These are phyloP conservation scores for Blastobotrys raffinosifermentans DNA, from an alignment of 1,139 yeast genomes.

Conservation along the genomic window DNA sequence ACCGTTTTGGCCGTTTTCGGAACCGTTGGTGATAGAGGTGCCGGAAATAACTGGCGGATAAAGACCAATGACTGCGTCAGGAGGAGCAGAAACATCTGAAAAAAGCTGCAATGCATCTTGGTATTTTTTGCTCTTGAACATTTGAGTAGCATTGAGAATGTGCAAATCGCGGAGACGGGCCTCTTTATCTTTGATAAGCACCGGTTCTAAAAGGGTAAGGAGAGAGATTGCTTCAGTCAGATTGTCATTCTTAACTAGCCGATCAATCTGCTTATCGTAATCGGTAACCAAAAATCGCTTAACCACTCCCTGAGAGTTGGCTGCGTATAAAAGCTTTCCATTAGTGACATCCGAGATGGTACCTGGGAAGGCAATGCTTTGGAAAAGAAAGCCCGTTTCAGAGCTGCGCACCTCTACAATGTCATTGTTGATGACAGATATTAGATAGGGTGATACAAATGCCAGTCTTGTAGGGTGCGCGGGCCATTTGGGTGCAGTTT, in stretches of 20 bases:
- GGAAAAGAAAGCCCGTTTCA: conserved; percentile 26
- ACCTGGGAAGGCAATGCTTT: conserved; percentile 21
- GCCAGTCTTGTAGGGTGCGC: conserved; percentile 26
- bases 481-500: conserved; percentile 19
- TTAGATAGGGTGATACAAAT: conserved; percentile 30
- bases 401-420: conserved; percentile 30
- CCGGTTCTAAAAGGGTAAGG: conserved; percentile 33
- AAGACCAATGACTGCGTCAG: conserved; percentile 42
- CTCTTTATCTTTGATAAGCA: conserved; percentile 31
- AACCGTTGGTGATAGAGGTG: neutral
- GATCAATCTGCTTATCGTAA: conserved; percentile 31
- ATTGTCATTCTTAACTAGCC: conserved; percentile 18
- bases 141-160: conserved; percentile 36
- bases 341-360: conserved; percentile 14
- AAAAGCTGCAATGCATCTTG: conserved; percentile 42
- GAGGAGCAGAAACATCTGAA: conserved; percentile 52
- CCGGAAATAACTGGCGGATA: conserved; percentile 39
- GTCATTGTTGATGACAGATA: conserved; percentile 21
- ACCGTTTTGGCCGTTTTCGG: neutral
- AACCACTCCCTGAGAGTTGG: conserved; percentile 24
- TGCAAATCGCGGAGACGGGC: conserved; percentile 42
- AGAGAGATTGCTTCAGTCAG: conserved; percentile 42
- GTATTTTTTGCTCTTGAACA: conserved; percentile 32
- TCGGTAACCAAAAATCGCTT: conserved; percentile 23
- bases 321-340: conserved; percentile 22